Base-by-base conservation (phyloP, 1,284 basidiomycete genomes). In the Puccinia novopanici region DNA sequence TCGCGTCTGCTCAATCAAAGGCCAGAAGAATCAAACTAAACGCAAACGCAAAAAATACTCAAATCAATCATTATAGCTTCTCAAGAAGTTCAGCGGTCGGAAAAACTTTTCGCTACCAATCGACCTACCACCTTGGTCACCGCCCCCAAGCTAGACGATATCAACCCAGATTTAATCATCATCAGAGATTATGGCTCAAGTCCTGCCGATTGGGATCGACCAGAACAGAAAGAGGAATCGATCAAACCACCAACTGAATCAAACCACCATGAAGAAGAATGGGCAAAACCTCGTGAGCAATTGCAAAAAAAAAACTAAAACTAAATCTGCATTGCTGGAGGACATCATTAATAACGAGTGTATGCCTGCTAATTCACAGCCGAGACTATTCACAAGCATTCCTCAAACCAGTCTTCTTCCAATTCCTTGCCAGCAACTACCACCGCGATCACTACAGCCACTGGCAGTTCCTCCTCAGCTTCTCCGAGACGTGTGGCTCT, bases 121-220 rank as follows among this genome's bases (percentile, higher is more conserved):
- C 2, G 63, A 59, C n/a, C 54, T 78, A 8, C 76, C 76, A 0
- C 30, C 76, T 17, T 78, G 76, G 76, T 68, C 48, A 55, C 76
- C 76, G n/a, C 65, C 76, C 9, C 17, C 3, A 59, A 78, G 42
- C 52, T 42, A 5, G 65, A 71, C 13, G 76, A 78, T 9, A 78
- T 71, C 67, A 57, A 13, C 34, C 24, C 48, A 55, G 76, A 78
- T 22, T 34, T 70, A 2, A 37, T 15, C 27, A 24, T 48, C 48
- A 55, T 57, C n/a, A 30, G 76, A 13, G 76, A 78, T 59, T 78
- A 78, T 48, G 68, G 50, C 45, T 50, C n/a, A 12, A 71, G 45
- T 54, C 68, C 45, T 54, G 52, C n/a, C 48, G 68, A 71, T 10
- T 71, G 2, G 27, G 52, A 50, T 42, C 42, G 24, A 15, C 34